Base-by-base conservation (phyloP, 2,329 filamentous ascomycete genomes). In the Elsinoe ampelina region DNA sequence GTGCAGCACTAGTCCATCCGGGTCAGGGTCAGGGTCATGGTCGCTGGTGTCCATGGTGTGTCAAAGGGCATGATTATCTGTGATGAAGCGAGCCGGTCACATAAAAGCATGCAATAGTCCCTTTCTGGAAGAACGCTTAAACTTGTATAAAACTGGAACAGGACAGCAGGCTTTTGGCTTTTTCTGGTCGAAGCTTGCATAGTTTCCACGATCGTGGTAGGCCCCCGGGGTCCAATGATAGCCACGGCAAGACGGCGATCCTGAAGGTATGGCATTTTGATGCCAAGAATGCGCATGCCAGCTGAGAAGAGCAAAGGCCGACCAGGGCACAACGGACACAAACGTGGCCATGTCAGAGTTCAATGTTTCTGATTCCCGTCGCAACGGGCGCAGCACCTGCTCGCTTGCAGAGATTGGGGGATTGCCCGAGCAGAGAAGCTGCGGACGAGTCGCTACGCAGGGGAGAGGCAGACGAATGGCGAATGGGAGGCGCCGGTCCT, bases 121-220 rank as follows among this genome's bases (percentile, higher is more conserved):
- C 26, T 30, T 30, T 35, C 34, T 10, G 45, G 45, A 52, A 32
- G 22, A 52, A 36, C 35, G 32, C 48, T 52, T 52, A 38, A 52
- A 38, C 15, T 39, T 38, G 36, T 52, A 38, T 52, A 52, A 38
- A 13, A 52, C 15, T 20, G 48, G 17, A 39, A 19, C 8, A 20
- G 32, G 20, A 26, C n/a, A 17, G 8, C 15, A 26, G 15, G 34
- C 26, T 52, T 52, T 38, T 22, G 34, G 10, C 32, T 52, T 52
- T 26, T 38, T 39, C 32, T 52, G 48, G 32, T 52, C 48, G 48
- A 52, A 52, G 48, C 34, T 52, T 52, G 48, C 32, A 50, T 50
- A 17, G 19, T 34, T 22, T 26, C 48, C 48, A 39, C 48, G 19
- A 36, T 38, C 34, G 48, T 52, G 48, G 34, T 52, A 52, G 48